Evolutionary conservation across 1,284 basidiomycete genomes (phyloP).

Genomic region (Malassezia japonica): DNA sequence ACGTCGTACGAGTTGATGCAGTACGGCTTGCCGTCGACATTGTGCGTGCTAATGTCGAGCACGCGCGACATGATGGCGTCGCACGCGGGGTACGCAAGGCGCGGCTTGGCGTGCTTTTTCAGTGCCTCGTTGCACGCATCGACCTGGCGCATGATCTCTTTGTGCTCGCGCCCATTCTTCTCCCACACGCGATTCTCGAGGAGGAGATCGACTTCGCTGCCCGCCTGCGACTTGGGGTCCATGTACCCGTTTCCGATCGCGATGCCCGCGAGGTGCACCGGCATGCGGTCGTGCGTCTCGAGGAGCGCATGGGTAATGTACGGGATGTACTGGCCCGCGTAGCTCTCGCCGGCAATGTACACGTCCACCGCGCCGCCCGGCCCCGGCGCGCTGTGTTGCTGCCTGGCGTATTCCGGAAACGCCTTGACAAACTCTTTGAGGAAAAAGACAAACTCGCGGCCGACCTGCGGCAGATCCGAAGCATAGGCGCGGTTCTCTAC

Average conservation of each 20-base stretch:
- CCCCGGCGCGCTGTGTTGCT: constrained; percentile 22
- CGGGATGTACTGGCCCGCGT: constrained; percentile 35
- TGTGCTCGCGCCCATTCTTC: constrained; percentile 57
- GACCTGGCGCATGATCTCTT: constrained; percentile 49
- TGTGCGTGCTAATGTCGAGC: constrained; percentile 57
- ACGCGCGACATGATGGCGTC: constrained; percentile 60
- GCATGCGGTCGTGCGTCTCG: constrained; percentile 56
- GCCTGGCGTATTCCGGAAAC: constrained; percentile 70
- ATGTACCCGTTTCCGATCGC: constrained; percentile 98
- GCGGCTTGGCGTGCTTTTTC: constrained; percentile 17
- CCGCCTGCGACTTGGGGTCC: constrained; percentile 77
- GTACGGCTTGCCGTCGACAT: constrained; percentile 52
- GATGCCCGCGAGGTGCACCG: constrained; percentile 59
- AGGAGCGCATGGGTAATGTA: constrained; percentile 67
- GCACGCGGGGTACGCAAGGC: constrained; percentile 58
- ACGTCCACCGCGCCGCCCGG: constrained; percentile 64
- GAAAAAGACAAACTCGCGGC: constrained; percentile 72
- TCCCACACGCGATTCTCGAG: constrained; percentile 70
- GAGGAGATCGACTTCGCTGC: constrained; percentile 78
- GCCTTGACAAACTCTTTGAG: constrained; percentile 74
- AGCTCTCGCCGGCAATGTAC: constrained; percentile 16
- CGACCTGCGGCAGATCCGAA: constrained; percentile 59
- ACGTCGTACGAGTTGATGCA: constrained; percentile 96
- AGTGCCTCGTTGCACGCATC: constrained; percentile 57
- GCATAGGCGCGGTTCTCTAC: constrained; percentile 75